Evolutionary conservation across 805 yeast species (phyloP), one percentile per base, ranked within the genome.

Genomic region (Candida oleophila): DNA sequence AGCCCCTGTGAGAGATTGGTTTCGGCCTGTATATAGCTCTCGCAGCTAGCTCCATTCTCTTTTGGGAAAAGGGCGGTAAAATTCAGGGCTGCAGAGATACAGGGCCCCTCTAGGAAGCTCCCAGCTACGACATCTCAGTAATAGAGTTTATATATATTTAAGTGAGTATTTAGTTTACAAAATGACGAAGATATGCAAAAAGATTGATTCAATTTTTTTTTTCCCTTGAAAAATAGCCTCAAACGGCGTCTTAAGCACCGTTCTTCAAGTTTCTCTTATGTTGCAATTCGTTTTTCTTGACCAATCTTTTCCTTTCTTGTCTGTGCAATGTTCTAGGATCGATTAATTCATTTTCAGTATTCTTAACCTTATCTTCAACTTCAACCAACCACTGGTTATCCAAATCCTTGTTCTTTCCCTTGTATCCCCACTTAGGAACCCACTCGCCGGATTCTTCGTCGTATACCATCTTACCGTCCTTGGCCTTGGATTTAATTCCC

Each of bases 371-470:
- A 44, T 87, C 95, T 49, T 89, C 88, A 50, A 92, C 87, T 70
- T 94, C 99, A 48, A 92, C 97, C 61, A 89, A 76, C 99, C 99
- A 94, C 68, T 94, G 97, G 60, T 78, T 71, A 59, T 92, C 98
- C 55, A 83, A 61, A 46, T 82, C 81, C 71, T 94, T 92, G 69
- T 94, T 94, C 69, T 82, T 82, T 61, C 98, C 98, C 54, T 87
- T 85, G 74, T 86, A 92, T 50, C 99, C 99, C 99, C 99, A 94
- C 69, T 90, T 92, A 58, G 96, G 92, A 50, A 86, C 96, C 99
- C 99, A 94, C 69, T 90, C 91, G 43, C 92, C 91, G 25, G 80
- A 71, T 28, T 80, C 94, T 66, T 94, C 98, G 66, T 94, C 96
- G 58, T 73, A 94, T 1, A 88, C 89, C 80, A 85, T 74, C 71